Evolutionary conservation across 2,329 filamentous ascomycete species (phyloP), one percentile per base, ranked within the genome.

Genomic region (Xylariaceae sp.): DNA sequence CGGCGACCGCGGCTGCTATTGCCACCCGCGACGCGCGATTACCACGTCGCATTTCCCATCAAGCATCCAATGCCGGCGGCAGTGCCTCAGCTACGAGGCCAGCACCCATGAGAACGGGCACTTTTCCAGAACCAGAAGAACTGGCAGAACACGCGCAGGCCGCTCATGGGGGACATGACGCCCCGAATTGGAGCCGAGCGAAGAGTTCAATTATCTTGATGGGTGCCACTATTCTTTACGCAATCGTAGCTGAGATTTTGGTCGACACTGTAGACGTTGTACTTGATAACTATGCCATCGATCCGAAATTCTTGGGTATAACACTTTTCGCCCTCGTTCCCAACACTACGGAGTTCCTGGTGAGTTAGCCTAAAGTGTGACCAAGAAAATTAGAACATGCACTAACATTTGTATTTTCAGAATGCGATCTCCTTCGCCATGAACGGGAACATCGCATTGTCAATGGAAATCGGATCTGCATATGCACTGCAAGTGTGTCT

Each of bases 341-440:
- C 12, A 99, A 99, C 74, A 97, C 94, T 1, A 99, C 94, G 1
- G 94, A 99, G 68, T 99, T 99, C 68, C 71, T 99, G 76, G 88
- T 93, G 79, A 74, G 85, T 72, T 18, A 42, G 16, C 22, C 22
- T 28, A 28, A 28, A 28, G 22, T 28, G 22, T 28, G 4, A 5
- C 22, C n/a, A n/a, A n/a, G 22, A 28, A 28, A 28, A 28, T 28
- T 7, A 5, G 22, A 28, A 28, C 4, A 28, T 28, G 7, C 22
- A 28, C 22, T 28, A 7, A 28, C 22, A 28, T 28, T 28, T 4
- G 22, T 28, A 7, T 5, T 40, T 50, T 13, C 52, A 91, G 86
- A 99, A 99, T 71, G 94, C 93, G 68, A 99, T 99, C 54, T 97
- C 92, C 0, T 99, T 99, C 69, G 94, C 94, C 48, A 99, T 99